phyloP scores from a whole-genome alignment of 2,329 filamentous ascomycete species.

The Thielaviopsis punctulata region DNA sequence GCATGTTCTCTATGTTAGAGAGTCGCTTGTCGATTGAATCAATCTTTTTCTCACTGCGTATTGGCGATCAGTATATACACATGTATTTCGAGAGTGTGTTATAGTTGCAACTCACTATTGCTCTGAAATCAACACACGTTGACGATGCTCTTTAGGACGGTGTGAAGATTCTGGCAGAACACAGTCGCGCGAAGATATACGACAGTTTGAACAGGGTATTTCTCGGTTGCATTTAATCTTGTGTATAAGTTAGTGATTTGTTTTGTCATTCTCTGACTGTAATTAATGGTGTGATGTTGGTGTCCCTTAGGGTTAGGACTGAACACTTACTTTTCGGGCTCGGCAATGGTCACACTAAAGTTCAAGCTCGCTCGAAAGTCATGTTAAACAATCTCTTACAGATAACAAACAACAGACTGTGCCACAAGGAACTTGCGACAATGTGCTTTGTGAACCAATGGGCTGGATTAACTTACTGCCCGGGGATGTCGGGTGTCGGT shows the following conservation, averaged over 20 bases:
- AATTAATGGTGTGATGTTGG: not conserved
- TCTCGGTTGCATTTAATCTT: constrained; percentile 44
- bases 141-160: constrained; percentile 35
- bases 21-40: constrained; percentile 29
- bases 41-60: constrained; percentile 37
- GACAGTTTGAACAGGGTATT: constrained; percentile 40
- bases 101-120: constrained; percentile 32
- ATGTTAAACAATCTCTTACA: not conserved
- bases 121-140: constrained; percentile 40
- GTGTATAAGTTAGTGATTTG: not conserved
- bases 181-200: constrained; percentile 33
- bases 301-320: not conserved
- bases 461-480: not conserved
- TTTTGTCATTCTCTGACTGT: not conserved
- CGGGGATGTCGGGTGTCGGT: not conserved
- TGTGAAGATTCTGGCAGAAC: constrained; percentile 38
- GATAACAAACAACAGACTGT: too few species aligned
- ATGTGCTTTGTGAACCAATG: not conserved
- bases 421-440: too few species aligned
- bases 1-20: constrained; percentile 27
- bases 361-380: constrained; percentile 12
- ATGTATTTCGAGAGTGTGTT: not conserved
- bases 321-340: constrained; percentile 22
- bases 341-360: constrained; percentile 29
- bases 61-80: not conserved